Conservation (phyloP, 306 rosid species). For the Quercus alba region DNA sequence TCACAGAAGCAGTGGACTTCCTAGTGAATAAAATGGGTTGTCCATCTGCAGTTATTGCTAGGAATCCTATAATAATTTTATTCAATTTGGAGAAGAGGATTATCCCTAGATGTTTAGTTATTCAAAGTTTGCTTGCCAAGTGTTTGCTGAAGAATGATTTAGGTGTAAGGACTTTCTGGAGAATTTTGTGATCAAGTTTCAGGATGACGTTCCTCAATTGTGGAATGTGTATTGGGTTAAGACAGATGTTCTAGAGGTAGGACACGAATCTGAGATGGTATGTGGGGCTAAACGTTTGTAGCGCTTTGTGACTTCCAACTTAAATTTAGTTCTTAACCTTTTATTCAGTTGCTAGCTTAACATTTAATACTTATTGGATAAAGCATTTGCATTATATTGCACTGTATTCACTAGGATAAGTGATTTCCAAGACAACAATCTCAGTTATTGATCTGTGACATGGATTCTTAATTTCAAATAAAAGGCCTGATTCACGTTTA, state of each 20-base stretch:
- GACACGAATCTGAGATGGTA: not conserved
- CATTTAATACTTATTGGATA: too few relatives aligned
- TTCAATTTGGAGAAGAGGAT: conserved; percentile 32
- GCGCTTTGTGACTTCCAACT: not conserved
- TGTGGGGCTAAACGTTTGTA: not conserved
- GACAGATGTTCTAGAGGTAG: not conserved
- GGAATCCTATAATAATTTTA: not conserved
- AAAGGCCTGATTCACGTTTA: too few relatives aligned
- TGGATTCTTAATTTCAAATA: too few relatives aligned
- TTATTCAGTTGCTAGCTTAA: too few relatives aligned
- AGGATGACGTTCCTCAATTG: conserved; percentile 17
- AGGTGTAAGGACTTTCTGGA: not conserved
- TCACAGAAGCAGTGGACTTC: conserved; percentile 13
- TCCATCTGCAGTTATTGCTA: not conserved
- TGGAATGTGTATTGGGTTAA: conserved; percentile 17
- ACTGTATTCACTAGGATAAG: too few relatives aligned
- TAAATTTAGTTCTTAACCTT: too few relatives aligned
- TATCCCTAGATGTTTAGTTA: conserved; percentile 23
- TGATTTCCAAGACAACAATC: too few relatives aligned
- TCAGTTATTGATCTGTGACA: too few relatives aligned
- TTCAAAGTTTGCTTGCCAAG: conserved; percentile 14
- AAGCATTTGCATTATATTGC: too few relatives aligned
- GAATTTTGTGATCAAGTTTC: conserved; percentile 24
- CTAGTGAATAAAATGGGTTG: conserved; percentile 25
- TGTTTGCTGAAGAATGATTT: conserved; percentile 15